Conservation (phyloP, 116 monocot species). For the Zostera marina region DNA sequence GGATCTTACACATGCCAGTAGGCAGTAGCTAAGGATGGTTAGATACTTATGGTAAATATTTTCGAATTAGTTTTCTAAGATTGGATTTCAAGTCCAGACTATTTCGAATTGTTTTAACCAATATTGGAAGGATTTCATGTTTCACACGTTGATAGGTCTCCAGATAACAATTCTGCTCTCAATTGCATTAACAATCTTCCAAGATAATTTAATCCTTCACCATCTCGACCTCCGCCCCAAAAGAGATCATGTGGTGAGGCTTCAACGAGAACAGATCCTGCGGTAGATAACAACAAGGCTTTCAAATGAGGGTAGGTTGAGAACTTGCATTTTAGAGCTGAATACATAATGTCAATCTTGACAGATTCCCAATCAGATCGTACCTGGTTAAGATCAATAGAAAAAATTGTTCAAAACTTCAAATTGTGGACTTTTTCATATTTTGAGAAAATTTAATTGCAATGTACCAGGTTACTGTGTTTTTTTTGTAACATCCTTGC, state of each 20-base stretch:
- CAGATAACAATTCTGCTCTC: slow-evolving; percentile 40
- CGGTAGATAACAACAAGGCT: slow-evolving; percentile 53
- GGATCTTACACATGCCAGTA: no score
- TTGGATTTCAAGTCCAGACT: no score
- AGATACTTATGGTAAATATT: no score
- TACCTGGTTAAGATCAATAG: slow-evolving; percentile 27
- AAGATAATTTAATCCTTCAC: slow-evolving; percentile 89
- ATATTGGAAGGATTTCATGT: no score
- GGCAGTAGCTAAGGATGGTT: no score
- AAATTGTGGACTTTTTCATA: no score
- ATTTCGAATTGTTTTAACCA: no score
- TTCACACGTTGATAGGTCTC: slow-evolving; percentile 2
- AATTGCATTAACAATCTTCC: slow-evolving; percentile 83
- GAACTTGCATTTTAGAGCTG: slow-evolving; percentile 73
- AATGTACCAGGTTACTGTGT: slow-evolving; percentile 55
- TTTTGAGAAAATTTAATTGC: neutral
- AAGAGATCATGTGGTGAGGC: slow-evolving; percentile 92
- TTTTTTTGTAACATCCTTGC: slow-evolving; percentile 72
- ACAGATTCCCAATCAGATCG: slow-evolving; percentile 51
- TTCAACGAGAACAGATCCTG: slow-evolving; percentile 73
- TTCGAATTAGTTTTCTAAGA: no score
- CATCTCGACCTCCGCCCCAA: slow-evolving; percentile 91
- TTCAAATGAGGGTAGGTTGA: slow-evolving; percentile 39
- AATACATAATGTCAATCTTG: slow-evolving; percentile 81
- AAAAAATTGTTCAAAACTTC: neutral